Evolutionary conservation across 805 yeast genomes (phyloP).

Genomic region (Starmerella cellae): DNA sequence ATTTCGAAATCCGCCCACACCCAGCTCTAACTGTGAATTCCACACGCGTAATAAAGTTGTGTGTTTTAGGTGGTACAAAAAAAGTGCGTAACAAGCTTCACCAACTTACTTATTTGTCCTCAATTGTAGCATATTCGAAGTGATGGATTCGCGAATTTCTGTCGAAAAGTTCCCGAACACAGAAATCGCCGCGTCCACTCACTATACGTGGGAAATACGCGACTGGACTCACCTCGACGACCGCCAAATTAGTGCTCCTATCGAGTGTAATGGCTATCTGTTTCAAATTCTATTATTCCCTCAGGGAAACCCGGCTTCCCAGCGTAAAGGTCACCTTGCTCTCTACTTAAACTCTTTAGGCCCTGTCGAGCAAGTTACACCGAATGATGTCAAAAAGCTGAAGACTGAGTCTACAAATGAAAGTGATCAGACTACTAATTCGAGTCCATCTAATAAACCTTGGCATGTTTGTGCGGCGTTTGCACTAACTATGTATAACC

Average conservation of each 20-base stretch:
- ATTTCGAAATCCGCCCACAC: too few species aligned
- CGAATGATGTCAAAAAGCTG: background rate
- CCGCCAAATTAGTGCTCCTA: slow-evolving; percentile 25
- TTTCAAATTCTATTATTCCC: slow-evolving; percentile 62
- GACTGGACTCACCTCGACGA: slow-evolving; percentile 30
- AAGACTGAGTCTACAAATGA: background rate
- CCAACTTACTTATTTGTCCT: too few species aligned
- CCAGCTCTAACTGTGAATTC: too few species aligned
- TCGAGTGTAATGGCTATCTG: slow-evolving; percentile 24
- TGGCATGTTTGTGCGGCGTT: slow-evolving; percentile 67
- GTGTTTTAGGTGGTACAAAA: too few species aligned
- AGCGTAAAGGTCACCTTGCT: slow-evolving; percentile 36
- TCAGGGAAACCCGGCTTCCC: slow-evolving; percentile 46
- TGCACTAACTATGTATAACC: slow-evolving; percentile 72
- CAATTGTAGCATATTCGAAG: too few species aligned
- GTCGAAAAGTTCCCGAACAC: slow-evolving; percentile 7
- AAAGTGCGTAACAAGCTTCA: too few species aligned
- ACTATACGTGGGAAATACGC: slow-evolving; percentile 27
- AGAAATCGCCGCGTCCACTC: slow-evolving; percentile 19
- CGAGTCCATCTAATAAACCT: background rate
- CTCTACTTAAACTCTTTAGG: slow-evolving; percentile 64
- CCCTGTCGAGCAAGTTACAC: slow-evolving; percentile 1
- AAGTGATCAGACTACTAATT: background rate
- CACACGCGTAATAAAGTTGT: too few species aligned
- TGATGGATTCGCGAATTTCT: too few species aligned